Evolutionary conservation across 352 stramenopile species (phyloP).

Genomic region (Nothophytophthora sp.): DNA sequence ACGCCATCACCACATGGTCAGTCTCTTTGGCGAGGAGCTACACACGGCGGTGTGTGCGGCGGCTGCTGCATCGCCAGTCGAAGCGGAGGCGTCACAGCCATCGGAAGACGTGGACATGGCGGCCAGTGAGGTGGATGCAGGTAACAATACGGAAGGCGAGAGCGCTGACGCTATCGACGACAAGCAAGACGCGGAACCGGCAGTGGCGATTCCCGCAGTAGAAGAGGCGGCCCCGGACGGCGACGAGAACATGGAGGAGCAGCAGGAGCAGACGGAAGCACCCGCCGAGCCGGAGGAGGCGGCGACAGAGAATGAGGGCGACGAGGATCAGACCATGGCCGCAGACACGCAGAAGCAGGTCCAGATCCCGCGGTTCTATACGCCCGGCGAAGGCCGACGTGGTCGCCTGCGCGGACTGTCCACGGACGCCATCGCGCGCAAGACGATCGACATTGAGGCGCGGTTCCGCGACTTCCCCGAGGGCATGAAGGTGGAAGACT

Average conservation of each 20-base stretch:
- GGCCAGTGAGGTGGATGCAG: constrained; percentile 18
- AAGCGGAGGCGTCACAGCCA: constrained; percentile 13
- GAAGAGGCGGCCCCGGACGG: constrained; percentile 17
- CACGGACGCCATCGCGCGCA: constrained; percentile 62
- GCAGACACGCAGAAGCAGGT: constrained; percentile 18
- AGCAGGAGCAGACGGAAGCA: too few species aligned
- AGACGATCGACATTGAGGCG: constrained; percentile 72
- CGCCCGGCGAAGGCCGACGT: constrained; percentile 58
- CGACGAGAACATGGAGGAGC: constrained; percentile 30
- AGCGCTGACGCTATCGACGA: constrained; percentile 8
- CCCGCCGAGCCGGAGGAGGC: constrained; percentile 8
- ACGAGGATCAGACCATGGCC: constrained; percentile 36
- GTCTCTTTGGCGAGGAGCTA: constrained; percentile 78
- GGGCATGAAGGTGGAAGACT: constrained; percentile 86
- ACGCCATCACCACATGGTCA: constrained; percentile 71
- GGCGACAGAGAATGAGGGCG: not conserved
- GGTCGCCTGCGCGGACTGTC: constrained; percentile 62
- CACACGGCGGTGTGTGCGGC: constrained; percentile 30
- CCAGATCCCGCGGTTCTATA: constrained; percentile 75
- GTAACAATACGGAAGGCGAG: constrained; percentile 12
- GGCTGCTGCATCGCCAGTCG: constrained; percentile 1
- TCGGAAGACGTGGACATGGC: constrained; percentile 55
- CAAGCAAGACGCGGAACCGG: constrained; percentile 13
- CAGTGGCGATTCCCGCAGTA: not conserved
- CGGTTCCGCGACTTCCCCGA: constrained; percentile 79